Conservation (phyloP, 164 flowering plant genomes). For the Tetracentron sinense region DNA sequence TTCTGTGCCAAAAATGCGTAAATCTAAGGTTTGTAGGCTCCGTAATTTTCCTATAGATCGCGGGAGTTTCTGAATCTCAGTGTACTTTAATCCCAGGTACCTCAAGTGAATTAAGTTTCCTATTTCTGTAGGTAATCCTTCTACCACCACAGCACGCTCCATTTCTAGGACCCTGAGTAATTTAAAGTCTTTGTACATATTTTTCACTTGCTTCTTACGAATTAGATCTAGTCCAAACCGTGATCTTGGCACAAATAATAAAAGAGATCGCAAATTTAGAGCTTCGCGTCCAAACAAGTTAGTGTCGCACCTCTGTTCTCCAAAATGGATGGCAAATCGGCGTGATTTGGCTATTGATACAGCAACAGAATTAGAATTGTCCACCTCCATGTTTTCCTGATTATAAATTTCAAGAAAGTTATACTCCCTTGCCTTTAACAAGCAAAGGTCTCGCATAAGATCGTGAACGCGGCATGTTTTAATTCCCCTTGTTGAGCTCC, state of each 20-base stretch:
- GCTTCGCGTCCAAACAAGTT: neutral
- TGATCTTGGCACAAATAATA: neutral
- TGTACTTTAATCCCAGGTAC: constrained; percentile 17
- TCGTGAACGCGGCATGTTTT: constrained; percentile 8
- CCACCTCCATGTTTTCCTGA: neutral
- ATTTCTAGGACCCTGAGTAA: constrained; percentile 9
- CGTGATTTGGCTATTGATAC: neutral
- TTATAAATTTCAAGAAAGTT: neutral
- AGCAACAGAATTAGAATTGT: too few relatives aligned
- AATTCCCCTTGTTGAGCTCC: neutral
- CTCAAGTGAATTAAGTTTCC: constrained; percentile 23
- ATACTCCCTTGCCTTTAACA: neutral
- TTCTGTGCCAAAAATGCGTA: too few relatives aligned
- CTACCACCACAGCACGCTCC: too few relatives aligned
- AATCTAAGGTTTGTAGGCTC: constrained; percentile 18
- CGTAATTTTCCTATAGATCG: constrained; percentile 16
- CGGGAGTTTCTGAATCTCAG: constrained; percentile 1
- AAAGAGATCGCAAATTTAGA: neutral
- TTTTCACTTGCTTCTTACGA: neutral
- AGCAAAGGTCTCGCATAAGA: neutral
- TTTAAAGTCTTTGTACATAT: neutral
- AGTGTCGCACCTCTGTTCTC: neutral
- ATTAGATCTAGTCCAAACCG: neutral
- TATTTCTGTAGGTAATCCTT: too few relatives aligned
- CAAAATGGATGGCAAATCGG: neutral